These are phyloP conservation scores for Leucaena leucocephala DNA, from an alignment of 306 rosid species.

Conservation along the genomic window DNA sequence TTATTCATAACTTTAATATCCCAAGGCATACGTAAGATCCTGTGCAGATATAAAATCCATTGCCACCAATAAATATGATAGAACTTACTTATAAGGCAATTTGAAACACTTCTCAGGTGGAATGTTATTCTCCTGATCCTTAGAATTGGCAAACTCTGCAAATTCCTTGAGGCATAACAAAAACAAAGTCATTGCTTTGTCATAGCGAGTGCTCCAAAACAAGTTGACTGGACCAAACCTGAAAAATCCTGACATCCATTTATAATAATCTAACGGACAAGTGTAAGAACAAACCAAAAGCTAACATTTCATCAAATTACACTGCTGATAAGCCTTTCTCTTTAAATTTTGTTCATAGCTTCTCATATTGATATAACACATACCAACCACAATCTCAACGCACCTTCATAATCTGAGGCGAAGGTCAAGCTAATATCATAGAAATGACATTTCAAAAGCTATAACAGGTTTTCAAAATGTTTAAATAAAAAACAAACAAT, in stretches of 20 bases:
- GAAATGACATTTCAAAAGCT: constrained; percentile 7
- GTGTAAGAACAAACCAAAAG: constrained; percentile 22
- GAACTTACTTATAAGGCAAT: constrained; percentile 89
- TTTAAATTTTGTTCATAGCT: neutral
- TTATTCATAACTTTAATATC: constrained; percentile 1
- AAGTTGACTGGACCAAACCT: constrained; percentile 99
- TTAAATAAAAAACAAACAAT: neutral
- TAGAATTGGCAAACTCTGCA: constrained; percentile 86
- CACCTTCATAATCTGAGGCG: constrained; percentile 1
- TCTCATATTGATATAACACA: neutral
- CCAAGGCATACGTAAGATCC: constrained; percentile 13
- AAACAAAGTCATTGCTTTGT: constrained; percentile 91
- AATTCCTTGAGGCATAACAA: constrained; percentile 91
- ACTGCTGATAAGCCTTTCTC: neutral
- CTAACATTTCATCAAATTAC: constrained; percentile 21
- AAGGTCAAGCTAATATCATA: constrained; percentile 10
- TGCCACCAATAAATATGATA: neutral
- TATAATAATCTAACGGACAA: constrained; percentile 33
- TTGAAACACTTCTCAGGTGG: constrained; percentile 89
- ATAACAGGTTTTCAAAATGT: neutral
- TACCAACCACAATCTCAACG: constrained; percentile 34
- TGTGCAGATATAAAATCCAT: constrained; percentile 10
- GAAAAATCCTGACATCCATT: constrained; percentile 24
- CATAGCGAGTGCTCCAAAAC: constrained; percentile 98
- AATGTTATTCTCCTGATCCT: constrained; percentile 92